Conservation (phyloP, 2,329 filamentous ascomycete species). For the Trichoderma afroharzianum region DNA sequence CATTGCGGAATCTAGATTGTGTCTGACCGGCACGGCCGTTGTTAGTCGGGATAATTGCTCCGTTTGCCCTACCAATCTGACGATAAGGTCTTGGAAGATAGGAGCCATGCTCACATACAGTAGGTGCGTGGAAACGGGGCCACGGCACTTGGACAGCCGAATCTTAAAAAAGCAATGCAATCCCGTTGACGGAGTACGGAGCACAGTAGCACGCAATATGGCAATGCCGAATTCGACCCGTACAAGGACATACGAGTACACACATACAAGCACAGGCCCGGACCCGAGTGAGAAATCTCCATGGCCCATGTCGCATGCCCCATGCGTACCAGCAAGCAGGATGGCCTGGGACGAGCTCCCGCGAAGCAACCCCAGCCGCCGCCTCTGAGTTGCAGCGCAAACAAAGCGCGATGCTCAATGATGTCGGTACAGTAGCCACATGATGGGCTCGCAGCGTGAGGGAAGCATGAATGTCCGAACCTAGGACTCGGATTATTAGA, state of each 20-base stretch:
- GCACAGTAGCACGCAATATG: not conserved
- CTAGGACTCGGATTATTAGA: not conserved
- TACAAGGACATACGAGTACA: not conserved
- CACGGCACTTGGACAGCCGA: not conserved
- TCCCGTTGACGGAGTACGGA: not conserved
- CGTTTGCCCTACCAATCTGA: not conserved
- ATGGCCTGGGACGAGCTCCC: not conserved
- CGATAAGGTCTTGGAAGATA: not conserved
- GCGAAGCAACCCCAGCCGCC: not conserved
- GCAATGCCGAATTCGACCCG: not conserved
- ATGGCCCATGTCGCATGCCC: not conserved
- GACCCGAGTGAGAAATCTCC: not conserved
- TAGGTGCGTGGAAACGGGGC: not conserved
- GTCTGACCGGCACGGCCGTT: not conserved
- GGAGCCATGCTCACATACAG: not conserved
- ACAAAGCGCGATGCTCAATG: not conserved
- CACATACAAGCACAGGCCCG: not conserved
- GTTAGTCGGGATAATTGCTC: not conserved
- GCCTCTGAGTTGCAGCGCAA: not conserved
- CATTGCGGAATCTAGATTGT: constrained; percentile 8
- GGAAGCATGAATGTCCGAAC: not conserved
- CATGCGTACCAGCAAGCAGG: not conserved
- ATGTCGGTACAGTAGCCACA: not conserved
- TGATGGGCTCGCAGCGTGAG: not conserved
- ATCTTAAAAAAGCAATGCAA: not conserved